A percentile compares a stretch with the other conserved stretches of the same genome.
These are phyloP conservation scores for Hypoxylon rubiginosum DNA, from an alignment of 2,329 filamentous ascomycete genomes.

Conservation along the genomic window DNA sequence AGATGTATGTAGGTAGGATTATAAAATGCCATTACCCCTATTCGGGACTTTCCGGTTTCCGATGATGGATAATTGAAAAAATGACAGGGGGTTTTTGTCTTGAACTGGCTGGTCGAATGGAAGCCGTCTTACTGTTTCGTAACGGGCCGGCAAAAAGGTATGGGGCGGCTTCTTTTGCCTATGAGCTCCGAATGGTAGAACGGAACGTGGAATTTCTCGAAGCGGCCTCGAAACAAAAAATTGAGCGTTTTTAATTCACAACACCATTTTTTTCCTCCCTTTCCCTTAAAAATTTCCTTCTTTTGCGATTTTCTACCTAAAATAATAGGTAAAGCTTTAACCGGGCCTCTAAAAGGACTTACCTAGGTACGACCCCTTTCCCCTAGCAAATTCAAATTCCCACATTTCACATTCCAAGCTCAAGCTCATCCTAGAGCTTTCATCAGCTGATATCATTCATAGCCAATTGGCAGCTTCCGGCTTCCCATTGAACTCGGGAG, in stretches of 20 bases:
- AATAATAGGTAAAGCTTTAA: conserved; percentile 19
- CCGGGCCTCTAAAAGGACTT: conserved; percentile 24
- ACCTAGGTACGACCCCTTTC: not conserved
- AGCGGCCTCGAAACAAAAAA: conserved; percentile 33
- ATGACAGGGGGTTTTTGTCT: conserved; percentile 23
- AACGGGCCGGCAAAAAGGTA: conserved; percentile 36
- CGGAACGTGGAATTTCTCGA: conserved; percentile 23
- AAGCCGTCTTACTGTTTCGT: conserved; percentile 28
- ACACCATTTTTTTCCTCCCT: not conserved
- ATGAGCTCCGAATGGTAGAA: conserved; percentile 21
- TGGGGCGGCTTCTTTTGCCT: conserved; percentile 23
- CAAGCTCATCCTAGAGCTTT: not conserved
- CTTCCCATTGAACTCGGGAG: conserved; percentile 31
- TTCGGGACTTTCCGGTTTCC: conserved; percentile 39
- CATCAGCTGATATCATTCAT: conserved; percentile 31
- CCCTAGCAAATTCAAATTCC: conserved; percentile 1
- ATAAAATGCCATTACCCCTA: not conserved
- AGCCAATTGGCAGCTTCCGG: conserved; percentile 35
- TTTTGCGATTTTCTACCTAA: conserved; percentile 2
- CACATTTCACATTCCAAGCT: not conserved
- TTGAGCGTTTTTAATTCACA: conserved; percentile 34
- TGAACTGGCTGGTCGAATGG: conserved; percentile 20
- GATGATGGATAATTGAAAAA: conserved; percentile 13
- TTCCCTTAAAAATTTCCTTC: not conserved
- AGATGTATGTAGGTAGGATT: not conserved